phyloP scores from a whole-genome alignment of 768 basidiomycete species.

The Podaxis sp. region DNA sequence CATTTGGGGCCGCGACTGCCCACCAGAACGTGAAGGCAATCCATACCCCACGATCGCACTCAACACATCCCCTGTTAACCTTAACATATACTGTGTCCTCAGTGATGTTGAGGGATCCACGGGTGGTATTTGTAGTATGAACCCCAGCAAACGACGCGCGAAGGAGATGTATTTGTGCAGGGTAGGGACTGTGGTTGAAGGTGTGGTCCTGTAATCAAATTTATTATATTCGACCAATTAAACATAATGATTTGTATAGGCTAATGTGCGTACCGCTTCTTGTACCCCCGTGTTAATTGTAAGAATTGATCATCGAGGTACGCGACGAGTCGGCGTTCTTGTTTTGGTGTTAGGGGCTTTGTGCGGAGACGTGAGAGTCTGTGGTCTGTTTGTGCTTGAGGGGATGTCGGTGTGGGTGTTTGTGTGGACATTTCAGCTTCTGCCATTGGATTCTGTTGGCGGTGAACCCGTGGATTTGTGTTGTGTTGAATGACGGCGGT shows the following conservation, averaged over 20 bases:
- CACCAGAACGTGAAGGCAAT: conserved; percentile 2
- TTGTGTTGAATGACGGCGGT: no score
- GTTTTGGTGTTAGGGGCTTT: conserved; percentile 44
- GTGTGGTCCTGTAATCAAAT: conserved; percentile 37
- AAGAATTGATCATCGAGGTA: conserved; percentile 68
- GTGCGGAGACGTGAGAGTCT: conserved; percentile 8
- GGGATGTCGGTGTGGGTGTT: background rate
- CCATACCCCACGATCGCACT: conserved; percentile 60
- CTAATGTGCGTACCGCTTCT: conserved; percentile 62
- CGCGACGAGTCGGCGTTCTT: conserved; percentile 64
- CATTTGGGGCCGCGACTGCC: background rate
- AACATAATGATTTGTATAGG: background rate
- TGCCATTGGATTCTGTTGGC: background rate
- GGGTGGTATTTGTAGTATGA: conserved; percentile 76
- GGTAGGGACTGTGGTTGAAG: conserved; percentile 52
- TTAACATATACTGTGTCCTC: conserved; percentile 66
- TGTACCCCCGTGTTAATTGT: conserved; percentile 64
- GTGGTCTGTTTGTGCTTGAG: background rate
- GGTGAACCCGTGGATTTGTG: background rate
- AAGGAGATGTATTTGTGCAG: conserved; percentile 59
- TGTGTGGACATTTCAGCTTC: background rate
- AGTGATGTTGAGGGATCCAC: conserved; percentile 67
- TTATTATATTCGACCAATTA: background rate
- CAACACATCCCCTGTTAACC: conserved; percentile 67
- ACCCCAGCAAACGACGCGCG: conserved; percentile 50